Evolutionary conservation across 1,139 yeast genomes (phyloP), one percentile per base, ranked within the genome.

Genomic region (Kluyveromyces sp.): DNA sequence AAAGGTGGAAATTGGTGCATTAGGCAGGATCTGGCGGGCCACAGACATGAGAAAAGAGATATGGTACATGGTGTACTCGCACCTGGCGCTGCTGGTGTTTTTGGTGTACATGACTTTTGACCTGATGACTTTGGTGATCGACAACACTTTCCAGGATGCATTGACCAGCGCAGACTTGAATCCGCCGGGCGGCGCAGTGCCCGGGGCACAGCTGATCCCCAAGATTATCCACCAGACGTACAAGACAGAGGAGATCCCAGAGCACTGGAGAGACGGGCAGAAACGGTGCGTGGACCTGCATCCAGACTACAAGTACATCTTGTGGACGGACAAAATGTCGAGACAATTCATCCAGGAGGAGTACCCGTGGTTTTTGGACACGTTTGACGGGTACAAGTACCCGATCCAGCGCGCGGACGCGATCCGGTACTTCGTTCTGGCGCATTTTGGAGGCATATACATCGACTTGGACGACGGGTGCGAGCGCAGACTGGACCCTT

Each of bases 191-290:
- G 69, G 68, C 12, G 56, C 56, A 16, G 32, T 8, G 31, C 28
- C 13, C 12, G 13, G 33, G 18, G 33, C 22, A 3, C 37, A 39
- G 22, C 58, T 80, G 39, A 85, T 88, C 40, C 97, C 97, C 33
- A 85, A 83, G 58, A 87, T 88, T 60, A 87, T 88, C 46, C 97
- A 88, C 61, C 97, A 88, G 65, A 88, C 96, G 13, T 88, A 88
- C 66, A 88, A 86, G 63, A 82, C 84, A 22, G 74, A 68, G 17
- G 74, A 78, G 20, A 76, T 88, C 22, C 97, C 96, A 2, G 86
- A 78, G 39, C 70, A 76, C 45, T 88, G 97, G 97, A 67, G 68
- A 52, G 74, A 74, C 2, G 88, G 95, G 19, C 95, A 85, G 60
- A 74, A 78, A 57, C 76, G 77, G 18, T 86, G 95, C 62, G 73